Conservation (phyloP, 108 stramenopile genomes). For the Asterionellopsis glacialis region DNA sequence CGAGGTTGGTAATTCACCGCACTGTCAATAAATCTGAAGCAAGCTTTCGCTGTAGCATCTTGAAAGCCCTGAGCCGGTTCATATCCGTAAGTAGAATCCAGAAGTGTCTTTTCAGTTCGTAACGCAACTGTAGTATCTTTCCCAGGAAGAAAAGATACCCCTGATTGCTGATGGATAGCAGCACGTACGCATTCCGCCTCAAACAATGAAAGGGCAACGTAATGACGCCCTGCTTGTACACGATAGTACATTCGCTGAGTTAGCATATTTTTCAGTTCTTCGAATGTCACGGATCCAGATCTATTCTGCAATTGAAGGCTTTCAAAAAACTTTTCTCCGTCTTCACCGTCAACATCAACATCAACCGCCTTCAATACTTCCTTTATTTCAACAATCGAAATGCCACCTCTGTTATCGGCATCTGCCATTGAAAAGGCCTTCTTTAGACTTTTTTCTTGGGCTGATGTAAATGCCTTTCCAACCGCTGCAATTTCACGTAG, state of each 20-base stretch:
- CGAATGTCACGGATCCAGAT: constrained; percentile 68
- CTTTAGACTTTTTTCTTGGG: constrained; percentile 86
- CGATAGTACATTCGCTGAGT: constrained; percentile 81
- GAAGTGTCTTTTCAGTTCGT: constrained; percentile 72
- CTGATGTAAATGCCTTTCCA: constrained; percentile 70
- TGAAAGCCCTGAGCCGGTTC: constrained; percentile 84
- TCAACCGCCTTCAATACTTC: constrained; percentile 89
- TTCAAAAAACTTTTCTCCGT: constrained; percentile 70
- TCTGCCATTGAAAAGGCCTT: constrained; percentile 88
- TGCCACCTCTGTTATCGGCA: constrained; percentile 70
- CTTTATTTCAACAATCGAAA: constrained; percentile 83
- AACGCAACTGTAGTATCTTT: constrained; percentile 74
- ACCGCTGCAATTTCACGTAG: constrained; percentile 65
- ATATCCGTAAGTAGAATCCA: constrained; percentile 83
- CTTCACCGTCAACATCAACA: constrained; percentile 87
- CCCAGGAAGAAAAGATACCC: constrained; percentile 70
- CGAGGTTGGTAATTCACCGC: constrained; percentile 86
- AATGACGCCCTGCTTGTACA: constrained; percentile 91
- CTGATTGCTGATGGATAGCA: constrained; percentile 81
- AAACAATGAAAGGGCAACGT: constrained; percentile 87
- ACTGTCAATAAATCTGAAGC: constrained; percentile 95
- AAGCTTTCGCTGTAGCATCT: constrained; percentile 81
- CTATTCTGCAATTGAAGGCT: constrained; percentile 44
- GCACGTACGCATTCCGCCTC: constrained; percentile 97
- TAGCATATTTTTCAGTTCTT: constrained; percentile 84